These are phyloP conservation scores for Neoascochyta sp. DNA, from an alignment of 2,329 filamentous ascomycete genomes.

Conservation along the genomic window DNA sequence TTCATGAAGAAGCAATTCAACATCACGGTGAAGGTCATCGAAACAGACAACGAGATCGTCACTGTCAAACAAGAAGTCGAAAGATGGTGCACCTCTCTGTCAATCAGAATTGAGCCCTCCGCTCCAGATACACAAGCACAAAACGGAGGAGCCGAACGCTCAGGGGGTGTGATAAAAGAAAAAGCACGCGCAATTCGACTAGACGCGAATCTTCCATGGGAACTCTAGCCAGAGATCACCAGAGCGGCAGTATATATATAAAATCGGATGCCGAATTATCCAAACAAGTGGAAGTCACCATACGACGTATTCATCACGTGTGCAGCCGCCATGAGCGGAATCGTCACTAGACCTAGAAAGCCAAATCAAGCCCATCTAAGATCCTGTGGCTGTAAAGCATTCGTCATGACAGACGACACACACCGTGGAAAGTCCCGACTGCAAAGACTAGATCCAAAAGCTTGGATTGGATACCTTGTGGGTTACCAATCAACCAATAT, in stretches of 20 bases:
- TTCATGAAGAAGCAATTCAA: conserved; percentile 1
- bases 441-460: conserved; percentile 3
- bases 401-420: conserved; percentile 3
- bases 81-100: not conserved
- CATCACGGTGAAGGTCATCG: conserved; percentile 3
- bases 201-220: conserved; percentile 1
- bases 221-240: conserved; percentile 3
- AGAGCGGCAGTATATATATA: conserved; percentile 3
- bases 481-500: conserved; percentile 6
- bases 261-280: conserved; percentile 4
- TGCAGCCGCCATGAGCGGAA: not conserved
- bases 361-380: conserved; percentile 3
- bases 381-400: conserved; percentile 7
- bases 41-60: conserved; percentile 1
- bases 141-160: conserved; percentile 5
- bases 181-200: conserved; percentile 3
- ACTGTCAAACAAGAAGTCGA: conserved; percentile 1
- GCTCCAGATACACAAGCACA: conserved; percentile 4
- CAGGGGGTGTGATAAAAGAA: conserved; percentile 3
- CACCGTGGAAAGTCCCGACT: not conserved
- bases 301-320: conserved; percentile 6
- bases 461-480: conserved; percentile 2
- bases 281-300: conserved; percentile 2
- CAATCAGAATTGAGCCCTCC: conserved; percentile 5
- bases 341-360: conserved; percentile 1